phyloP scores from a whole-genome alignment of 345 rosid genomes.

The Eutrema yunnanense region DNA sequence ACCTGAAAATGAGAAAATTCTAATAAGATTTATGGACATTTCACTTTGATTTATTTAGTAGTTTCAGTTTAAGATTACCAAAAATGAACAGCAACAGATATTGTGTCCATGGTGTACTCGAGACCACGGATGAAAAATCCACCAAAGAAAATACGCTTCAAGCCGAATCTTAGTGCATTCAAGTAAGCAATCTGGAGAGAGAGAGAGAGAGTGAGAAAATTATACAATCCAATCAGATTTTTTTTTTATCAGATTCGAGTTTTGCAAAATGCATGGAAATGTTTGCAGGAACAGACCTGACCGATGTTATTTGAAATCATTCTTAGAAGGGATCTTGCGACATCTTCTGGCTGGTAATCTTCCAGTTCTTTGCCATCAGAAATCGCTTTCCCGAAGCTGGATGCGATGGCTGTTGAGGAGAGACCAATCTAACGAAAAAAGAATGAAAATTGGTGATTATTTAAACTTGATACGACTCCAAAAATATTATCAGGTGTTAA shows the following conservation, averaged over 20 bases:
- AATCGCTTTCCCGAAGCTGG: slow-evolving; percentile 86
- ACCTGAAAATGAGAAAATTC: slow-evolving; percentile 34
- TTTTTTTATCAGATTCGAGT: neutral
- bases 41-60: neutral
- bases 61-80: slow-evolving; percentile 39
- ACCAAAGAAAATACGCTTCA: slow-evolving; percentile 70
- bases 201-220: neutral
- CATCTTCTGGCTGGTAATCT: slow-evolving; percentile 71
- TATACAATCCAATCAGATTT: neutral
- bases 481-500: neutral
- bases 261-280: neutral
- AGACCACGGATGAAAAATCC: slow-evolving; percentile 80
- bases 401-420: slow-evolving; percentile 64
- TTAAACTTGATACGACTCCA: neutral
- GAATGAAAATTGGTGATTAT: neutral
- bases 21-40: neutral
- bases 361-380: slow-evolving; percentile 60
- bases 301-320: slow-evolving; percentile 87
- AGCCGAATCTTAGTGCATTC: slow-evolving; percentile 82
- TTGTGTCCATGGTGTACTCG: slow-evolving; percentile 74
- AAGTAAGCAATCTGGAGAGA: slow-evolving; percentile 58
- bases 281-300: slow-evolving; percentile 43
- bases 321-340: slow-evolving; percentile 66
- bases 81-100: slow-evolving; percentile 69
- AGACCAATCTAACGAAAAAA: slow-evolving; percentile 60